Percentiles rank a stretch among this genome's conserved stretches.
phyloP scores from a whole-genome alignment of 768 basidiomycete genomes.

The Mrakia frigida region DNA sequence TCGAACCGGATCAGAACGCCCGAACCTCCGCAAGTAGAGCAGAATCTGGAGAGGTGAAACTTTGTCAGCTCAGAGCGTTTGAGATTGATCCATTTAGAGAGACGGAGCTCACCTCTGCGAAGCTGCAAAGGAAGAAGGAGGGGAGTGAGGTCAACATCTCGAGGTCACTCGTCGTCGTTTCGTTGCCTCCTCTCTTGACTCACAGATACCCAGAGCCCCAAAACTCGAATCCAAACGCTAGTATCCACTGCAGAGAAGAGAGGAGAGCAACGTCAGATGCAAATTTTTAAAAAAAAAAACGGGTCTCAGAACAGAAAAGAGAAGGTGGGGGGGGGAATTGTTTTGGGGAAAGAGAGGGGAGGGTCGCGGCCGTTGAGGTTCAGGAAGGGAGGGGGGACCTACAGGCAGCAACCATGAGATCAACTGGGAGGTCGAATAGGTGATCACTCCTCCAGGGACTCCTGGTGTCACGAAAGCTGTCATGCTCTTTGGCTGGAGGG shows the following conservation, averaged over 20 bases:
- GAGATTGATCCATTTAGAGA: background rate
- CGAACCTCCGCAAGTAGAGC: background rate
- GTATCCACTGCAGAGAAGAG: background rate
- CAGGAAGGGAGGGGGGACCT: too few relatives aligned
- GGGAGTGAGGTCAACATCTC: background rate
- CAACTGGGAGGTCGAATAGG: too few relatives aligned
- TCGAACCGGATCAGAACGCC: background rate
- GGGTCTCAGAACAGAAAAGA: background rate
- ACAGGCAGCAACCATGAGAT: too few relatives aligned
- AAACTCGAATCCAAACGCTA: background rate
- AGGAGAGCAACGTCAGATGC: background rate
- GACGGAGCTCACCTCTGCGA: background rate
- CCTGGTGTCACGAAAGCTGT: too few relatives aligned
- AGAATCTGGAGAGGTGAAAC: background rate
- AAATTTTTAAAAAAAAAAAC: background rate
- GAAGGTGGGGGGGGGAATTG: background rate
- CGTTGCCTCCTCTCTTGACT: background rate
- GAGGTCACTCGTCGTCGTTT: background rate
- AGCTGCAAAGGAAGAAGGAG: background rate
- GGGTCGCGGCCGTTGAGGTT: too few relatives aligned
- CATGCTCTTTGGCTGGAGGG: too few relatives aligned
- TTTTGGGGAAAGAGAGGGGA: too few relatives aligned
- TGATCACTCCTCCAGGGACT: too few relatives aligned
- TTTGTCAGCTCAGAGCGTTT: too few relatives aligned
- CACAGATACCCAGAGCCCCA: background rate